Conservation (phyloP, 768 basidiomycete species). For the Pulveroboletus sp. region DNA sequence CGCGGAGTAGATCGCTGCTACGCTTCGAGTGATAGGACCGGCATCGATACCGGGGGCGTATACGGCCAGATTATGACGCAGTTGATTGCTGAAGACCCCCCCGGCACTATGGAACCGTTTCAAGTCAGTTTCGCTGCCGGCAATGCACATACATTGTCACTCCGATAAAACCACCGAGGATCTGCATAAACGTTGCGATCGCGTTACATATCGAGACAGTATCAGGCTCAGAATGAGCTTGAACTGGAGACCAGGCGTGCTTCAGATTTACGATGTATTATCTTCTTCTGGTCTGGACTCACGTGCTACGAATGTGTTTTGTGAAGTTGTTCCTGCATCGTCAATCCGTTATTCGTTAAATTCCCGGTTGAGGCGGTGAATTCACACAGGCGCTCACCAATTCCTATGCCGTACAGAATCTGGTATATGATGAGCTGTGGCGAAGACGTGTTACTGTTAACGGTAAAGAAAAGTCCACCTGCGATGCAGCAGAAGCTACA, state of each 20-base stretch:
- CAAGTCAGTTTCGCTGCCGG: neutral
- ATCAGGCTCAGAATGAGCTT: constrained; percentile 4
- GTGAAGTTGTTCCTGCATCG: constrained; percentile 1
- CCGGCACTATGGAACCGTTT: constrained; percentile 2
- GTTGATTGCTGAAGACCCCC: constrained; percentile 7
- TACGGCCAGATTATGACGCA: constrained; percentile 5
- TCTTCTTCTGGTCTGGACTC: neutral
- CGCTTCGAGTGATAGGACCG: constrained; percentile 2
- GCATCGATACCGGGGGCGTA: constrained; percentile 12
- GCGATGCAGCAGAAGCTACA: constrained; percentile 14
- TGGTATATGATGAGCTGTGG: constrained; percentile 9
- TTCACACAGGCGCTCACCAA: constrained; percentile 1
- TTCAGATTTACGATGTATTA: neutral
- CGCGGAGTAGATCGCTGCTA: constrained; percentile 8
- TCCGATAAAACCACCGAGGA: constrained; percentile 11
- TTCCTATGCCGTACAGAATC: constrained; percentile 12
- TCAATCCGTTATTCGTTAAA: neutral
- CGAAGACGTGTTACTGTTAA: constrained; percentile 7
- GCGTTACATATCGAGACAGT: constrained; percentile 6
- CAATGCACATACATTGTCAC: constrained; percentile 2
- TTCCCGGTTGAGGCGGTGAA: too few species aligned
- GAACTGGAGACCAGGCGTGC: constrained; percentile 1
- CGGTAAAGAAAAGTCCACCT: constrained; percentile 11
- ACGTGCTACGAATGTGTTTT: constrained; percentile 13
- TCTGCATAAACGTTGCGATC: constrained; percentile 11